Percentiles rank a stretch among this genome's conserved stretches.
Evolutionary conservation across 2,329 filamentous ascomycete genomes (phyloP).

Genomic region (Falciphora oryzae): DNA sequence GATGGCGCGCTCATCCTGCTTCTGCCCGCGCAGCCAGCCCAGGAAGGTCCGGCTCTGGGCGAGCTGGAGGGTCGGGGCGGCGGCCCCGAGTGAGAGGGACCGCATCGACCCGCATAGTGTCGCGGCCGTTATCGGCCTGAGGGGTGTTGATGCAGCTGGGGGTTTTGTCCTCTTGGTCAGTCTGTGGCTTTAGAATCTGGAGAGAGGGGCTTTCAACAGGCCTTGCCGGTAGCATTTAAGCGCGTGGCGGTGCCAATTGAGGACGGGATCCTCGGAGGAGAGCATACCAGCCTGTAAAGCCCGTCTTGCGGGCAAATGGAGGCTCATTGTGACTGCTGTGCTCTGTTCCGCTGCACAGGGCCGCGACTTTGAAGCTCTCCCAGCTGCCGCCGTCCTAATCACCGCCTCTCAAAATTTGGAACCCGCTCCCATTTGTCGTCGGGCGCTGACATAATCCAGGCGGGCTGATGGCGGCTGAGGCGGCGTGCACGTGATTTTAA

Average conservation of each 20-base stretch:
- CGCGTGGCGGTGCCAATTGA: slow-evolving; percentile 15
- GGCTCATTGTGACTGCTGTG: slow-evolving; percentile 48
- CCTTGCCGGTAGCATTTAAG: background rate
- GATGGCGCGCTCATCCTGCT: slow-evolving; percentile 16
- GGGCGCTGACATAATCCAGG: slow-evolving; percentile 5
- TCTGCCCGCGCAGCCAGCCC: slow-evolving; percentile 20
- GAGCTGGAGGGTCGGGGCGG: slow-evolving; percentile 1
- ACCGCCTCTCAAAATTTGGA: background rate
- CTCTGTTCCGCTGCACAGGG: background rate
- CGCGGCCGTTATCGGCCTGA: slow-evolving; percentile 11
- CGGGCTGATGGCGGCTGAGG: background rate
- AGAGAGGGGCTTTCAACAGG: background rate
- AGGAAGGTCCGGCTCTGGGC: background rate
- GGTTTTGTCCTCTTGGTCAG: background rate
- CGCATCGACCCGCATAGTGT: slow-evolving; percentile 18
- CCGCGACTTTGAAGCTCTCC: background rate
- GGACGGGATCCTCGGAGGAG: background rate
- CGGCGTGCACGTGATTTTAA: background rate
- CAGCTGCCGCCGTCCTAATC: background rate
- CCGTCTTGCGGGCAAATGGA: slow-evolving; percentile 57
- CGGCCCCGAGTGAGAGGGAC: slow-evolving; percentile 16
- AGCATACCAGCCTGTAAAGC: slow-evolving; percentile 53
- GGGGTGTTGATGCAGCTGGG: slow-evolving; percentile 7
- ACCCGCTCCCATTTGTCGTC: background rate
- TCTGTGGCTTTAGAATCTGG: background rate